Percentiles rank a stretch among this genome's conserved stretches.
Evolutionary conservation across 129 eudicot species (phyloP).

Genomic region (Silybum marianum): DNA sequence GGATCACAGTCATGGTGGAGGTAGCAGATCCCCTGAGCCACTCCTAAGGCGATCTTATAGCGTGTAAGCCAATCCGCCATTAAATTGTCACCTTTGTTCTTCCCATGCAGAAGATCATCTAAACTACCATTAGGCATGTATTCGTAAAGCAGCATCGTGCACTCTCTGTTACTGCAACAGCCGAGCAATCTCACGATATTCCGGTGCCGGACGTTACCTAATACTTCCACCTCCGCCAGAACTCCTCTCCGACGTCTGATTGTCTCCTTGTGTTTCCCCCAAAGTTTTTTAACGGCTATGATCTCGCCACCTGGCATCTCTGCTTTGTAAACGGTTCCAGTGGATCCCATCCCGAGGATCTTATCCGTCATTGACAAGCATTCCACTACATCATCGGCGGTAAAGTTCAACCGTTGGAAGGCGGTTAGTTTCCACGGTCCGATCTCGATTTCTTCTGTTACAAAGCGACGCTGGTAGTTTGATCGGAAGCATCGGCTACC

Average conservation of each 20-base stretch:
- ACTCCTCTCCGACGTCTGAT: constrained; percentile 74
- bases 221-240: constrained; percentile 89
- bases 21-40: constrained; percentile 95
- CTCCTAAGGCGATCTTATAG: constrained; percentile 86
- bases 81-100: constrained; percentile 61
- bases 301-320: constrained; percentile 96
- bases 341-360: constrained; percentile 90
- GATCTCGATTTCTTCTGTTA: constrained; percentile 34
- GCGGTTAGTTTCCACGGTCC: constrained; percentile 97
- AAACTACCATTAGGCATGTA: constrained; percentile 98
- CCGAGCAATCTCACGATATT: constrained; percentile 90
- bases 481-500: constrained; percentile 72
- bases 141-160: constrained; percentile 89
- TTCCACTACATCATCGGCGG: constrained; percentile 86
- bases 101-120: constrained; percentile 84
- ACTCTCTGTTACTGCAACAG: constrained; percentile 78
- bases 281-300: constrained; percentile 92
- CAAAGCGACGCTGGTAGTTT: constrained; percentile 37
- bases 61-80: constrained; percentile 86
- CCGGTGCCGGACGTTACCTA: constrained; percentile 90
- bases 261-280: constrained; percentile 88
- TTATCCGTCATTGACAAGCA: constrained; percentile 66
- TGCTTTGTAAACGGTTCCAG: constrained; percentile 94
- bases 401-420: constrained; percentile 84
- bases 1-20: constrained; percentile 98